Evolutionary conservation across 192 early-diverging fungal species (phyloP).

Genomic region (Phlyctochytrium bullatum): DNA sequence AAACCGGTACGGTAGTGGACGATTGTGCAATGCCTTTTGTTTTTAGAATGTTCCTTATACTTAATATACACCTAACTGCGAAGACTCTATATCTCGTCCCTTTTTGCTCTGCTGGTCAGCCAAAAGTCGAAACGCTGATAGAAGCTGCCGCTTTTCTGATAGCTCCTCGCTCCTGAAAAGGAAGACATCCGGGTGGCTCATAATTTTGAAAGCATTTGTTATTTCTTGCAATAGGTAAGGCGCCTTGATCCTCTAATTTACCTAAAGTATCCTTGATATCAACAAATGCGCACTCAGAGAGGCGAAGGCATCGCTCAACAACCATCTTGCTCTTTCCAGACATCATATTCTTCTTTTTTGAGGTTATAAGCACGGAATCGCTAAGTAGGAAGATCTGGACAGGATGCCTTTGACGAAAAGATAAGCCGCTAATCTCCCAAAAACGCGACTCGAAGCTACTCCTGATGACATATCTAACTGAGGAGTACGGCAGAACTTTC

Average conservation of each 20-base stretch:
- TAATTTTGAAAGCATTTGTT: conserved; percentile 76
- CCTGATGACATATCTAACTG: conserved; percentile 31
- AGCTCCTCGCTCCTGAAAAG: conserved; percentile 66
- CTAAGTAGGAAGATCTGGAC: conserved; percentile 81
- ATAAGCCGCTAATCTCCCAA: conserved; percentile 73
- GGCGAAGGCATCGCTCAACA: conserved; percentile 74
- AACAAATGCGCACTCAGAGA: conserved; percentile 77
- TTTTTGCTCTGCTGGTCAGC: too few species aligned
- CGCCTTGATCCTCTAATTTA: conserved; percentile 20
- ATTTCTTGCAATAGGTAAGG: conserved; percentile 51
- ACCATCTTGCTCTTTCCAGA: conserved; percentile 67
- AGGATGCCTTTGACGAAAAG: conserved; percentile 68
- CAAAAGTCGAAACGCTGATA: too few species aligned
- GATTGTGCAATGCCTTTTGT: too few species aligned
- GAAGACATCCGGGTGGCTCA: conserved; percentile 79
- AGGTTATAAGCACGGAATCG: conserved; percentile 79
- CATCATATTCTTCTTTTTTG: conserved; percentile 71
- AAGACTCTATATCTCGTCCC: conserved; percentile 5
- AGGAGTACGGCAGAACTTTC: conserved; percentile 41
- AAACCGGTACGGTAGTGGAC: too few species aligned
- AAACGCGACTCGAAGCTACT: conserved; percentile 45
- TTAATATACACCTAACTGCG: neutral
- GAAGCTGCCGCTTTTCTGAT: conserved; percentile 67
- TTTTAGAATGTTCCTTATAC: neutral
- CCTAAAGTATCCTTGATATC: conserved; percentile 80